Percentiles rank a stretch among this genome's conserved stretches.
phyloP scores from a whole-genome alignment of 2,329 filamentous ascomycete genomes.

The Fusarium sp. region DNA sequence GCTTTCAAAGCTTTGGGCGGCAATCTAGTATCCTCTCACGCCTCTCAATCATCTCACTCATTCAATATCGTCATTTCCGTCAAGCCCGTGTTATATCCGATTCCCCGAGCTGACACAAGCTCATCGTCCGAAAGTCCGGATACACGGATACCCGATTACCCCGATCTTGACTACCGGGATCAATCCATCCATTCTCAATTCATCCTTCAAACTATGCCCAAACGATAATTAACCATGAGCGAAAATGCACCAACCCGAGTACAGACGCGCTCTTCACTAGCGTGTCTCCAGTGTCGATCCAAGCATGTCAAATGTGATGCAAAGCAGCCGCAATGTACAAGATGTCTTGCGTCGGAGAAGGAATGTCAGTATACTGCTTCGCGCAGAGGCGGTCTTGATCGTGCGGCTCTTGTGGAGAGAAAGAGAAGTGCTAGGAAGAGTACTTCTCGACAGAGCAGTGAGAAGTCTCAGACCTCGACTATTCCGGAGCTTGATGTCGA shows the following conservation, averaged over 20 bases:
- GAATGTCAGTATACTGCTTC: constrained; percentile 64
- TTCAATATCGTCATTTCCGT: too few species aligned
- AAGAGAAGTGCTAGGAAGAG: constrained; percentile 39
- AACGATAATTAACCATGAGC: neutral
- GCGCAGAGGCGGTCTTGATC: constrained; percentile 57
- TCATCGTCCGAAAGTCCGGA: neutral
- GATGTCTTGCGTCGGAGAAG: constrained; percentile 57
- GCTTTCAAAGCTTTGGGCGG: too few species aligned
- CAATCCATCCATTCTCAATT: neutral
- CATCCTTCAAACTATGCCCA: neutral
- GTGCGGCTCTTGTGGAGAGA: constrained; percentile 44
- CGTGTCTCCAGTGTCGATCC: constrained; percentile 63
- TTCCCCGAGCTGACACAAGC: neutral
- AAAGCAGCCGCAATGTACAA: constrained; percentile 57
- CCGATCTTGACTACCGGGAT: neutral
- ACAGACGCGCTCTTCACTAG: constrained; percentile 48
- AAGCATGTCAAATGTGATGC: constrained; percentile 66
- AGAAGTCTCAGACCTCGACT: fast-evolving
- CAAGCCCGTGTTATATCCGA: neutral
- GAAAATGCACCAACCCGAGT: neutral
- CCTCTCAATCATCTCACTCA: too few species aligned
- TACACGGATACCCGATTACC: constrained; percentile 17
- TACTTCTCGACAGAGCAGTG: fast-evolving
- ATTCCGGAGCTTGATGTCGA: neutral
- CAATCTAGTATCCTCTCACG: too few species aligned